These are phyloP conservation scores for Gentiana straminea DNA, from an alignment of 257 asterid species.

Conservation along the genomic window DNA sequence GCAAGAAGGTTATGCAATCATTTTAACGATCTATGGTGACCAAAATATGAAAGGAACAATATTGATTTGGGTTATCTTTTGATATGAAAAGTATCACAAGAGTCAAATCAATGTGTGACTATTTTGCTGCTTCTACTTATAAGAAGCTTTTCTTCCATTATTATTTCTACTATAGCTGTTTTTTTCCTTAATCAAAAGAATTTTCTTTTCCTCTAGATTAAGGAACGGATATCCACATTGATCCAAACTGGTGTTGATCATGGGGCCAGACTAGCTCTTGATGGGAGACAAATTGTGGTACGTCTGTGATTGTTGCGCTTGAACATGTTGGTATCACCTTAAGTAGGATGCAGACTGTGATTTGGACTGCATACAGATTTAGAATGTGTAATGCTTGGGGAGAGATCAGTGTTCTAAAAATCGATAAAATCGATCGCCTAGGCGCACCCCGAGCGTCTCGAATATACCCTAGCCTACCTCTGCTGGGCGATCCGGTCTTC, in stretches of 20 bases:
- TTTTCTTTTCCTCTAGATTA: slow-evolving; percentile 34
- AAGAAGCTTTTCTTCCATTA: background rate
- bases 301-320: background rate
- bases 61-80: background rate
- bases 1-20: slow-evolving; percentile 49
- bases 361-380: too few species aligned
- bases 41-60: background rate
- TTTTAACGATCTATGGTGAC: too few species aligned
- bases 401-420: too few species aligned
- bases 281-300: slow-evolving; percentile 70
- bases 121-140: slow-evolving; percentile 1
- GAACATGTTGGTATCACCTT: too few species aligned
- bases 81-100: background rate
- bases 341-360: too few species aligned
- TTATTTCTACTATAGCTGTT: background rate
- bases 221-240: slow-evolving; percentile 61
- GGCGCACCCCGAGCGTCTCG: too few species aligned
- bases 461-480: too few species aligned
- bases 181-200: too few species aligned
- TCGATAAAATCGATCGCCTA: too few species aligned
- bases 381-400: too few species aligned
- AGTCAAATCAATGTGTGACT: background rate
- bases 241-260: slow-evolving; percentile 58
- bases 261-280: slow-evolving; percentile 68
- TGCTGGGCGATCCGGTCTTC: too few species aligned